A percentile compares a stretch with the other conserved stretches of the same genome.
Conservation (phyloP, 2,329 filamentous ascomycete genomes). For the Shiraia bambusicola region DNA sequence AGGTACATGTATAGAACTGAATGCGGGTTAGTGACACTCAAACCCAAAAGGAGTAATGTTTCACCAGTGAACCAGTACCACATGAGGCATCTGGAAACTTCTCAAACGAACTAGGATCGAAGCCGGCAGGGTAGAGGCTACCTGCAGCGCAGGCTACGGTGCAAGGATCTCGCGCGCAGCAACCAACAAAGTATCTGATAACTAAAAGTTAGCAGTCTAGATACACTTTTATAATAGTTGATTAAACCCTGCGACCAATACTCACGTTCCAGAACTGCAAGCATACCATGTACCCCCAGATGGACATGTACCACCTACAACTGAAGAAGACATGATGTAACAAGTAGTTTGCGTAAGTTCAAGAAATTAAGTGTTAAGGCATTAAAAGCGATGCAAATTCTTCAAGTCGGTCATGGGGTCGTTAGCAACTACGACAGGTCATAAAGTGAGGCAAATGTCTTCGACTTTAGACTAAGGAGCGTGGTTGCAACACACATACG, state of each 20-base stretch:
- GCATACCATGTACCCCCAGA: slow-evolving; percentile 40
- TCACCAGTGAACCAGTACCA: slow-evolving; percentile 12
- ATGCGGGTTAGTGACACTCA: background rate
- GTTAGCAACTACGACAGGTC: too few relatives aligned
- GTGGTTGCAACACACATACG: too few relatives aligned
- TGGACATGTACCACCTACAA: slow-evolving; percentile 39
- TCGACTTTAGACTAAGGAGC: too few relatives aligned
- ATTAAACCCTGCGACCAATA: background rate
- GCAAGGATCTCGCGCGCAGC: slow-evolving; percentile 42
- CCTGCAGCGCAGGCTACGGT: slow-evolving; percentile 35
- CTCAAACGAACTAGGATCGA: slow-evolving; percentile 33
- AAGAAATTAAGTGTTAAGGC: background rate
- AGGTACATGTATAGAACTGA: slow-evolving; percentile 42
- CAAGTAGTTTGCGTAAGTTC: too few relatives aligned
- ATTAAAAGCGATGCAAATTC: too few relatives aligned
- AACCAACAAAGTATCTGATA: slow-evolving; percentile 38
- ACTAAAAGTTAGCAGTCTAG: background rate
- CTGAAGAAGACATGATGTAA: slow-evolving; percentile 6
- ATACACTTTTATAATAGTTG: too few relatives aligned
- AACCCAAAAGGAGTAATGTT: background rate
- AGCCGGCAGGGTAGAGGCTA: slow-evolving; percentile 35
- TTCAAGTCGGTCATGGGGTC: too few relatives aligned
- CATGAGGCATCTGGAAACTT: slow-evolving; percentile 37
- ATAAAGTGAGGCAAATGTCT: too few relatives aligned
- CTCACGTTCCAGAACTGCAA: slow-evolving; percentile 28